Conservation (phyloP, 768 basidiomycete genomes). For the Termitomyces sp. region DNA sequence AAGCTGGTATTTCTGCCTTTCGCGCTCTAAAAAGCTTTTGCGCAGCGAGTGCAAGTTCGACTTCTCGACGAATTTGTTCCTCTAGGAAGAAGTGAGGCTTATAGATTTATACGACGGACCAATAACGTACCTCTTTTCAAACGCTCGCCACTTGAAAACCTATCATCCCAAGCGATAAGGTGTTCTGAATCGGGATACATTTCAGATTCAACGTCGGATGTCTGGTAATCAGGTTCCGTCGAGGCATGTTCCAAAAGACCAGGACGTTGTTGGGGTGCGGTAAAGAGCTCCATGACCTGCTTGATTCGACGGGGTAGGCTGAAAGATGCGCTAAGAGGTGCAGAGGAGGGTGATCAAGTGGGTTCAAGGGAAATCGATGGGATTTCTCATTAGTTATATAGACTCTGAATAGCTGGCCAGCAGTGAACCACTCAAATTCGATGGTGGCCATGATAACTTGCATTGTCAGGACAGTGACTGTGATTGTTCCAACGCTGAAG, state of each 20-base stretch:
- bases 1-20: constrained; percentile 1
- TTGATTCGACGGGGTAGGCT: background rate
- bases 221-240: background rate
- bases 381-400: background rate
- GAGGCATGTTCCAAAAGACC: background rate
- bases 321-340: background rate
- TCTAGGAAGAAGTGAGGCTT: background rate
- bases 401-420: background rate
- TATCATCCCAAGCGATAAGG: constrained; percentile 2
- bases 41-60: constrained; percentile 2
- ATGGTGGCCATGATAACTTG: background rate
- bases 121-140: constrained; percentile 3
- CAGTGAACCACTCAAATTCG: background rate
- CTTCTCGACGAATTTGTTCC: constrained; percentile 9
- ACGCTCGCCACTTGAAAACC: background rate
- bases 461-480: background rate
- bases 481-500: background rate
- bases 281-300: background rate
- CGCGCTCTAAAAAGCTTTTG: constrained; percentile 6
- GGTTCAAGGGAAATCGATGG: background rate
- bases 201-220: background rate
- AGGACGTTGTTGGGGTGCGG: background rate
- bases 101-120: background rate
- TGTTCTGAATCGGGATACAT: constrained; percentile 5
- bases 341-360: background rate